Percentiles rank a stretch among this genome's conserved stretches.
Conservation (phyloP, 768 basidiomycete species). For the Butyriboletus loyo region DNA sequence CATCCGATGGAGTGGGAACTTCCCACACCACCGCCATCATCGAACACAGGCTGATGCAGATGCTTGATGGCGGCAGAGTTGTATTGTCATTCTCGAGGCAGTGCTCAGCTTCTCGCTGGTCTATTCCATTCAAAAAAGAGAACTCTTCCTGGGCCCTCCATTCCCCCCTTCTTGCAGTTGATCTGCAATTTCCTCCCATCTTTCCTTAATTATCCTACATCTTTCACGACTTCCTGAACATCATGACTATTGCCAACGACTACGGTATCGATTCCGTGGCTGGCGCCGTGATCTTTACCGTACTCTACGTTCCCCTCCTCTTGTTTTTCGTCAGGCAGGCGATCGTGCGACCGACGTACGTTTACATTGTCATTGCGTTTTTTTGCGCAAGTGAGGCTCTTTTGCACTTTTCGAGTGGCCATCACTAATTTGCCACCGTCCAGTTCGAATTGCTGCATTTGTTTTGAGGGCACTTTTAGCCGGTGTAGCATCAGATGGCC, state of each 20-base stretch:
- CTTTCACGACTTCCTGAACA: background rate
- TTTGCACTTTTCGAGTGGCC: background rate
- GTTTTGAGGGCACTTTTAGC: conserved; percentile 29
- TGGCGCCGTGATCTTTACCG: conserved; percentile 32
- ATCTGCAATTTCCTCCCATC: conserved; percentile 11
- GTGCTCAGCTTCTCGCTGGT: conserved; percentile 2
- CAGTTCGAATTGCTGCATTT: conserved; percentile 34
- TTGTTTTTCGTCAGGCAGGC: conserved; percentile 20
- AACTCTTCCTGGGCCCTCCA: no score
- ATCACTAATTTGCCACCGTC: background rate
- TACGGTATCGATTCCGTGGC: conserved; percentile 31
- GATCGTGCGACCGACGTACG: conserved; percentile 24
- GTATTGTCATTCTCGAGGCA: background rate
- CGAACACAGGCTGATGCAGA: no score
- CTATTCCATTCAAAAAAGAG: conserved; percentile 17
- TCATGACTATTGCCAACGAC: conserved; percentile 19
- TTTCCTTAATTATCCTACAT: background rate
- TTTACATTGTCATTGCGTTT: conserved; percentile 27
- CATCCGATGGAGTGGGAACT: background rate
- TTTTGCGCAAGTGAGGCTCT: conserved; percentile 28
- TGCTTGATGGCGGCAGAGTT: background rate
- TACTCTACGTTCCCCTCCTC: conserved; percentile 29
- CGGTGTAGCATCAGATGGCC: conserved; percentile 15
- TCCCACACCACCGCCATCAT: background rate
- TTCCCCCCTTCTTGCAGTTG: conserved; percentile 14